Base-by-base conservation (phyloP, 1,284 basidiomycete genomes). In the Pterula multifida region DNA sequence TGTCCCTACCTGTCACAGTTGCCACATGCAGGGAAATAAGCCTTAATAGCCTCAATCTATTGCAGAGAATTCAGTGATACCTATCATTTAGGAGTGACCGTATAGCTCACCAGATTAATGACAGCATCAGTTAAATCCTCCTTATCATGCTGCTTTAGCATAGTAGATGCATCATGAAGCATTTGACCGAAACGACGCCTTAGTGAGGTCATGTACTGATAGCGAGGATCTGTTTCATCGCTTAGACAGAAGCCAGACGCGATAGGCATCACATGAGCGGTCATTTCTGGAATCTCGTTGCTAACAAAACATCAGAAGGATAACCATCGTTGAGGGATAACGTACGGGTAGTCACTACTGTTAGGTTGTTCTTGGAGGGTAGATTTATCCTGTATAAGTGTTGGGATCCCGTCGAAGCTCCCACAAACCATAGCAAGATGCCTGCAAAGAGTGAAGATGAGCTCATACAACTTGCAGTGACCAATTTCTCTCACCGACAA, bases 61-160 rank as follows among this genome's bases (percentile, higher is more conserved):
- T 22, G n/a, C 21, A 19, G 46, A 23, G 3, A 23, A 21, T 26
- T 1, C 21, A 28, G 25, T 35, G 53, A 11, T 44, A 48, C 26
- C 42, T 4, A 45, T 19, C 25, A 19, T 47, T 44, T 49, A 26
- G 47, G 25, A 49, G 26, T 32, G 24, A 32, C 26, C 13, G 32
- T 42, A 32, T 4, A 23, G 67, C 73, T 53, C 54, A 85, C 81
- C 52, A 86, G 67, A 57, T 77, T 74, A 55, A 79, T 72, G 36
- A 93, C 86, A 9, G 86, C 81, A 64, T 95, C 92, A 25, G 95
- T 84, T 13, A 89, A 92, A 58, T 90, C 92, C 64, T 91, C 89
- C 57, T 84, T 85, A 3, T 84, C 86, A 59, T 87, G 81, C 49
- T 78, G 72, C 32, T 73, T 73, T 53, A 90, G 65, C 21, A 76